Evolutionary conservation across 805 yeast genomes (phyloP), one percentile per base, ranked within the genome.

Genomic region (Saturnispora zaruensis): DNA sequence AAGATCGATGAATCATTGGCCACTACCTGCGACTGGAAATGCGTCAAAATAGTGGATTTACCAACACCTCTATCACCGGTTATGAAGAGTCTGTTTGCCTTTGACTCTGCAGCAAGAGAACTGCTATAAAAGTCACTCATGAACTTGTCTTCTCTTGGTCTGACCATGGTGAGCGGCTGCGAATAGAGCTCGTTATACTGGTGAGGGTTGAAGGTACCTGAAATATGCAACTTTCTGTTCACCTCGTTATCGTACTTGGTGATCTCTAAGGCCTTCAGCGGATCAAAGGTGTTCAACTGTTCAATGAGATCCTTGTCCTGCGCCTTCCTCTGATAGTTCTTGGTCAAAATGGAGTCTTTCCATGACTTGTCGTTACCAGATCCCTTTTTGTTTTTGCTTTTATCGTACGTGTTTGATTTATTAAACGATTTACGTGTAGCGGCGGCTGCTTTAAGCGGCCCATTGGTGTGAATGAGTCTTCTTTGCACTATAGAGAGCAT

Each of bases 11-110:
- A 42, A 13, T 45, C 42, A 7, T 43, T 41, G 11, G 57, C 65
- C 32, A 71, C 58, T 8, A 67, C 61, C 44, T 85, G 65, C 0
- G 84, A 78, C 41, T 83, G 83, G 2, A 82, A 71, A 64, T 89
- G 96, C 0, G 90, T 65, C 44, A 89, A 58, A 36, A 82, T 59
- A 0, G 87, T 78, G 3, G 91, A 77, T 69, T 89, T 90, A 6
- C 97, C 97, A 9, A 77, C 73, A 45, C 96, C 96, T 41, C 77
- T 67, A 49, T 76, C 81, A 41, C 96, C 96, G 20, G 77, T 63
- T n/a, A 87, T 53, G 28, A 81, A 69, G 28, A 75, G 57, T 57
- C 83, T 73, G 59, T 79, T 83, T 11, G 66, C 55, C 13, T 57
- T 58, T 0, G 75, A 63, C 0, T 75, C 59, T 0, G 69, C 44